Conservation (phyloP, 176 grass and related monocot genomes). For the Carex parvula region DNA sequence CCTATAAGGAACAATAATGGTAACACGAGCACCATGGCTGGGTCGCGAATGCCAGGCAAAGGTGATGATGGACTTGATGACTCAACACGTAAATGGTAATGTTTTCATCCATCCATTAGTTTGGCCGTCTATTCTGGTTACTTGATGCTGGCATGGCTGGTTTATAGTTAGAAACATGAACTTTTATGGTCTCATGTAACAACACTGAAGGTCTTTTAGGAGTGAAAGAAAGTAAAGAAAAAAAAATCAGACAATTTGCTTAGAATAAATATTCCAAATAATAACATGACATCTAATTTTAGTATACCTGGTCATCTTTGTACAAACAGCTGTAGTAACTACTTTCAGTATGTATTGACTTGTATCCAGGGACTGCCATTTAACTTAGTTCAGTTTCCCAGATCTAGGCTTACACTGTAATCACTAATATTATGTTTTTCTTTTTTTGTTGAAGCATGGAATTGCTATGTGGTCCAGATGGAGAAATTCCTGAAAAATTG, state of each 20-base stretch:
- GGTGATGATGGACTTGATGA: conserved; percentile 83
- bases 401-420: background rate
- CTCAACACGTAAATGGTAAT: conserved; percentile 87
- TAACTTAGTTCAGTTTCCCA: background rate
- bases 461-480: conserved; percentile 84
- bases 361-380: background rate
- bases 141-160: background rate
- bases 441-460: conserved; percentile 53
- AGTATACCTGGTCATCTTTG: background rate
- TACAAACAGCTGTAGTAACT: background rate
- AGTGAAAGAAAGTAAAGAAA: background rate
- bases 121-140: conserved; percentile 1
- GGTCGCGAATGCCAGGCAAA: conserved; percentile 60
- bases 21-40: conserved; percentile 39
- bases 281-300: background rate
- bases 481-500: conserved; percentile 91
- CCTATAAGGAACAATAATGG: conserved; percentile 83
- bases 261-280: conserved; percentile 1
- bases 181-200: background rate
- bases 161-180: background rate
- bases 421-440: background rate
- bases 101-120: conserved; percentile 8
- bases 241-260: background rate
- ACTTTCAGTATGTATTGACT: background rate
- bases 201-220: background rate